Evolutionary conservation across 2,329 filamentous ascomycete genomes (phyloP).

Genomic region (Clarireedia monteithiana): DNA sequence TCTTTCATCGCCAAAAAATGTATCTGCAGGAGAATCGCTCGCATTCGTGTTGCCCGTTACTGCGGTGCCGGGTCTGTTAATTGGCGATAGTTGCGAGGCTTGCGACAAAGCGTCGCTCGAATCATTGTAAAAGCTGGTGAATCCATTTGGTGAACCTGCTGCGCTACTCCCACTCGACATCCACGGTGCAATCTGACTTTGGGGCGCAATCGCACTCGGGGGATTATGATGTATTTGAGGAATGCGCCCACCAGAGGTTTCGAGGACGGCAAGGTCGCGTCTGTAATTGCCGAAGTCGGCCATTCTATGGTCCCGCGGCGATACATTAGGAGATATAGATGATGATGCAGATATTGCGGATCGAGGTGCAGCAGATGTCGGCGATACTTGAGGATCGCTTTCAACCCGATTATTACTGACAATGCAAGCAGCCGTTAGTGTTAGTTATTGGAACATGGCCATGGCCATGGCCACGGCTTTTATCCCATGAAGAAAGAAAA

Average conservation of each 20-base stretch:
- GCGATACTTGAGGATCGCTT: conserved; percentile 28
- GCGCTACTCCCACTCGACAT: conserved; percentile 34
- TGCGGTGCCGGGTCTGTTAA: conserved; percentile 48
- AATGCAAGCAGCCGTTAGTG: conserved; percentile 28
- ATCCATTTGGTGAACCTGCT: conserved; percentile 24
- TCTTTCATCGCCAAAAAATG: conserved; percentile 62
- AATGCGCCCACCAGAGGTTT: conserved; percentile 48
- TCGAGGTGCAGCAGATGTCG: conserved; percentile 25
- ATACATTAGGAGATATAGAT: conserved; percentile 28
- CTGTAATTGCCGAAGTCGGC: conserved; percentile 60
- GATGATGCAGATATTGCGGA: conserved; percentile 19
- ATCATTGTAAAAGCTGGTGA: conserved; percentile 62
- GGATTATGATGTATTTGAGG: conserved; percentile 53
- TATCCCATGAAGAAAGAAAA: conserved; percentile 1
- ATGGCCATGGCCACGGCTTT: conserved; percentile 22
- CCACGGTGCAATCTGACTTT: conserved; percentile 46
- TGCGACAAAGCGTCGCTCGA: conserved; percentile 66
- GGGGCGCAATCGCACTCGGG: conserved; percentile 44
- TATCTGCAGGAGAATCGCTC: conserved; percentile 52
- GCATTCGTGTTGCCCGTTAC: conserved; percentile 39
- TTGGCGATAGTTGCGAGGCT: conserved; percentile 60
- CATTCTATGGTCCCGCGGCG: conserved; percentile 29
- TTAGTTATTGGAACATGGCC: conserved; percentile 24
- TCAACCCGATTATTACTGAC: conserved; percentile 24
- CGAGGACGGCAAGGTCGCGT: conserved; percentile 62